phyloP scores from a whole-genome alignment of 1,284 basidiomycete species.

The Trichosporon asahii region DNA sequence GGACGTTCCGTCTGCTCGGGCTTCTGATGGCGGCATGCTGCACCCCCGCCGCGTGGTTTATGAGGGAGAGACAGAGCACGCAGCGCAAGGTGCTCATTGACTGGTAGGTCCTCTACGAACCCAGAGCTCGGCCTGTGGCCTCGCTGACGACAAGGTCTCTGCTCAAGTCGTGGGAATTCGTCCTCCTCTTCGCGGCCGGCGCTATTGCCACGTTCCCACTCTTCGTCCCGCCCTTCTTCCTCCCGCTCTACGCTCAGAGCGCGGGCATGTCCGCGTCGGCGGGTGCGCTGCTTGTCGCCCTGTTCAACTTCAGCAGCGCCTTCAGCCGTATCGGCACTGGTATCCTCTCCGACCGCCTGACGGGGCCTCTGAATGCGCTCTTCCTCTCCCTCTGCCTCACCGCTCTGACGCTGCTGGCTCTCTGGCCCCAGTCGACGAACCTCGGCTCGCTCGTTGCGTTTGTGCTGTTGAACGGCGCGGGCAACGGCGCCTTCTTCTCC shows the following conservation, averaged over 20 bases:
- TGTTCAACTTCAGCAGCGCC: slow-evolving; percentile 36
- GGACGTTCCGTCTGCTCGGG: slow-evolving; percentile 22
- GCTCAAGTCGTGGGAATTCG: slow-evolving; percentile 40
- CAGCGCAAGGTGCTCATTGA: slow-evolving; percentile 13
- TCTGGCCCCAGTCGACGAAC: slow-evolving; percentile 28
- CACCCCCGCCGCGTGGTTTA: slow-evolving; percentile 20
- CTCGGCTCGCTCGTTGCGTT: slow-evolving; percentile 32
- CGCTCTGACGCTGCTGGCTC: slow-evolving; percentile 26
- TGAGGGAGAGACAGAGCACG: slow-evolving; percentile 13
- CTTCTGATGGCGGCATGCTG: slow-evolving; percentile 12
- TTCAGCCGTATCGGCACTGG: slow-evolving; percentile 33
- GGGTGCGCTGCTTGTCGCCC: slow-evolving; percentile 33
- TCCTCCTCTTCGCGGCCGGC: slow-evolving; percentile 37
- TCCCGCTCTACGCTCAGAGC: slow-evolving; percentile 44
- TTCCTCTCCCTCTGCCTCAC: slow-evolving; percentile 16
- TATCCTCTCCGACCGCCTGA: slow-evolving; percentile 25
- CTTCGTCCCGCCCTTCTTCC: slow-evolving; percentile 49
- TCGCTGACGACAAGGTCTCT: slow-evolving; percentile 26
- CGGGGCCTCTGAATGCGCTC: slow-evolving; percentile 20
- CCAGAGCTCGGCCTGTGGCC: too few relatives aligned
- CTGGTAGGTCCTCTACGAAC: too few relatives aligned
- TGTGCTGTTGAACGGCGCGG: slow-evolving; percentile 30
- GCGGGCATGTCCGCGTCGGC: slow-evolving; percentile 33
- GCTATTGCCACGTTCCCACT: slow-evolving; percentile 46
- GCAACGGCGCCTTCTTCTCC: slow-evolving; percentile 33